These are phyloP conservation scores for Fonsecaea multimorphosa DNA, from an alignment of 2,329 filamentous ascomycete genomes.

Conservation along the genomic window DNA sequence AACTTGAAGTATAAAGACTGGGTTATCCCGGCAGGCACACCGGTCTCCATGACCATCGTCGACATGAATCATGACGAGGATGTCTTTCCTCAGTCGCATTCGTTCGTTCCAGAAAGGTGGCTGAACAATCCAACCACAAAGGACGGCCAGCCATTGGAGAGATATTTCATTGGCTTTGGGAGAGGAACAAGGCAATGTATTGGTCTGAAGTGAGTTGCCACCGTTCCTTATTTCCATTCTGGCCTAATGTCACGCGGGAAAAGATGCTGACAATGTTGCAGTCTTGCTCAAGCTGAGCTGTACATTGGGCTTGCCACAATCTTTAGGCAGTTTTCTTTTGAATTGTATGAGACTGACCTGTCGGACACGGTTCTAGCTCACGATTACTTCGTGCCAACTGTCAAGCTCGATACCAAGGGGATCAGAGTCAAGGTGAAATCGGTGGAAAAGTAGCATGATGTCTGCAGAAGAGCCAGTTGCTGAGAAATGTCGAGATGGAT, in stretches of 20 bases:
- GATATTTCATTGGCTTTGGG: conserved; percentile 26
- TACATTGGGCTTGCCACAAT: conserved; percentile 43
- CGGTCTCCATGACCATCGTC: conserved; percentile 39
- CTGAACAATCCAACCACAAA: conserved; percentile 27
- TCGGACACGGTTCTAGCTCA: conserved; percentile 42
- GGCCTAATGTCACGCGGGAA: background rate
- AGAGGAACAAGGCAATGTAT: conserved; percentile 49
- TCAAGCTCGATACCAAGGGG: conserved; percentile 38
- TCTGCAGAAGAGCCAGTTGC: background rate
- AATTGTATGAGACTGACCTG: conserved; percentile 44
- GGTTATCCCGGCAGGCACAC: conserved; percentile 43
- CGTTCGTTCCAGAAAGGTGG: conserved; percentile 45
- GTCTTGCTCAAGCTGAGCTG: conserved; percentile 46
- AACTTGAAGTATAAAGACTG: conserved; percentile 43
- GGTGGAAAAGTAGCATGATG: conserved; percentile 6
- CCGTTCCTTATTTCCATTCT: background rate
- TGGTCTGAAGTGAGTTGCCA: conserved; percentile 48
- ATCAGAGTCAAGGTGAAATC: conserved; percentile 36
- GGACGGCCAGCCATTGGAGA: conserved; percentile 21
- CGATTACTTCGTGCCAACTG: conserved; percentile 40
- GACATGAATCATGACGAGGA: conserved; percentile 43
- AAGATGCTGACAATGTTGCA: conserved; percentile 22
- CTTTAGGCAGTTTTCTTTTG: conserved; percentile 43
- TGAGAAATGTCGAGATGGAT: background rate
- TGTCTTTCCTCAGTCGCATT: conserved; percentile 43